Percentiles rank a stretch among this genome's conserved stretches.
Evolutionary conservation across 768 basidiomycete species (phyloP).

Genomic region (Cystofilobasidium ferigula): DNA sequence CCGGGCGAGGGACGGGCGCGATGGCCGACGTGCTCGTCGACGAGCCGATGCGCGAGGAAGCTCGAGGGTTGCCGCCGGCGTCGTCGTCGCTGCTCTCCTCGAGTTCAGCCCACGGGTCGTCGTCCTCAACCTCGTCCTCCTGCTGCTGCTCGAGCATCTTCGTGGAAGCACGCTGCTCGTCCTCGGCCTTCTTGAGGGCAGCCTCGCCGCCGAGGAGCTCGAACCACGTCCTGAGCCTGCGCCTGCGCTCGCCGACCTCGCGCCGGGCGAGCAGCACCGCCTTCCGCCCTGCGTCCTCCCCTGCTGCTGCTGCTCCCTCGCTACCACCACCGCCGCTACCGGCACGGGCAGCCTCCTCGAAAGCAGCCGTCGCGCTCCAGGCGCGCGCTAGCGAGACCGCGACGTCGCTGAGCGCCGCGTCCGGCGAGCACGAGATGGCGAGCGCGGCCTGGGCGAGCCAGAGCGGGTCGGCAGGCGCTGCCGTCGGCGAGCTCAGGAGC

Average conservation of each 20-base stretch:
- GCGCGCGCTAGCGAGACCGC: slow-evolving; percentile 4
- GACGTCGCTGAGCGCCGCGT: not conserved
- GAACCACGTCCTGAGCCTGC: slow-evolving; percentile 11
- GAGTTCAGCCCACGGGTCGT: slow-evolving; percentile 64
- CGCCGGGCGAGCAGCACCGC: not conserved
- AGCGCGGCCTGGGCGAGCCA: slow-evolving; percentile 18
- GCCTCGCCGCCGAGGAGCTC: slow-evolving; percentile 1
- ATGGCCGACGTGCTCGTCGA: slow-evolving; percentile 23
- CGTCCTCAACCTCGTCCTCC: slow-evolving; percentile 47
- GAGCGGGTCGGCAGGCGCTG: no score
- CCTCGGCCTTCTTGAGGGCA: not conserved
- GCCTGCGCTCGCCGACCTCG: slow-evolving; percentile 15
- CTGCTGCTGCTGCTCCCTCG: not conserved
- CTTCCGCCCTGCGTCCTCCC: not conserved
- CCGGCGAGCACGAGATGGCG: slow-evolving; percentile 2
- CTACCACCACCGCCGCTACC: not conserved
- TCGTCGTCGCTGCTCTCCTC: slow-evolving; percentile 33
- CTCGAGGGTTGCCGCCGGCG: not conserved
- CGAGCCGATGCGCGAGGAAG: not conserved
- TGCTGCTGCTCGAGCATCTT: slow-evolving; percentile 30
- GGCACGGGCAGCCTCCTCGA: not conserved
- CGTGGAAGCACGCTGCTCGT: not conserved
- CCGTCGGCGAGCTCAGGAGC: not conserved
- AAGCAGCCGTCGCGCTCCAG: slow-evolving; percentile 5
- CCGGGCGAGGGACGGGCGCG: not conserved